Base-by-base conservation (phyloP, 345 rosid species). In the Heritiera fomes region DNA sequence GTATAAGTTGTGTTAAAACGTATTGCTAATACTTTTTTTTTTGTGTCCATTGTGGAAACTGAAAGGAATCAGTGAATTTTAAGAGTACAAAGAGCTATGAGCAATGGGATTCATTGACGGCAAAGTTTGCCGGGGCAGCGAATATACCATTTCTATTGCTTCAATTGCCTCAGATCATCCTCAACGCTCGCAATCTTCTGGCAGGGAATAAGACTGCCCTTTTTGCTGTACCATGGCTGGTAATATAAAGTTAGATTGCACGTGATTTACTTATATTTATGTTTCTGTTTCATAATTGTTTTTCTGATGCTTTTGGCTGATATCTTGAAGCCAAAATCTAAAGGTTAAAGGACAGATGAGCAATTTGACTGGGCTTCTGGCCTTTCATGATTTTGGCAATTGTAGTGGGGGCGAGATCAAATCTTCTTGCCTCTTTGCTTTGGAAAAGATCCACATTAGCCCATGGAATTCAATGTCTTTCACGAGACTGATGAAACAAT, bases 211-310 rank as follows among this genome's bases (percentile, higher is more conserved):
- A 89, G 41, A 77, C 94, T 53, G 98, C 98, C 15, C 94, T 95
- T 61, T 77, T 90, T 0, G 98, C 98, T 2, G 91, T 95, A 3
- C 98, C 98, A 58, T 93, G 98, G 98, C 88, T 95, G 88, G 98
- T 95, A 87, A 73, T 69, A 8, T n/a, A 69, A 7, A 46, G 11
- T 23, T 1, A 1, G 14, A 1, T 18, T 46, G 38, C 38, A 11
- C 7, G 69, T 12, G 38, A 34, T 34, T 7, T 43, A 43, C 15
- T 45, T 68, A 45, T 15, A 68, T 45, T 45, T 45, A n/a, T 20
- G 32, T 45, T 68, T 46, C 20, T 45, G 15, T 68, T 23, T 45
- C 20, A 43, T 45, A 43, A 43, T 68, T 45, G 17, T 45, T 65
- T 65, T 65, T 64, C 11, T 47, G 38, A 38, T 17, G 3, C 23